Percentiles rank a stretch among this genome's conserved stretches.
Conservation (phyloP, 345 rosid genomes). For the Salix brachista region DNA sequence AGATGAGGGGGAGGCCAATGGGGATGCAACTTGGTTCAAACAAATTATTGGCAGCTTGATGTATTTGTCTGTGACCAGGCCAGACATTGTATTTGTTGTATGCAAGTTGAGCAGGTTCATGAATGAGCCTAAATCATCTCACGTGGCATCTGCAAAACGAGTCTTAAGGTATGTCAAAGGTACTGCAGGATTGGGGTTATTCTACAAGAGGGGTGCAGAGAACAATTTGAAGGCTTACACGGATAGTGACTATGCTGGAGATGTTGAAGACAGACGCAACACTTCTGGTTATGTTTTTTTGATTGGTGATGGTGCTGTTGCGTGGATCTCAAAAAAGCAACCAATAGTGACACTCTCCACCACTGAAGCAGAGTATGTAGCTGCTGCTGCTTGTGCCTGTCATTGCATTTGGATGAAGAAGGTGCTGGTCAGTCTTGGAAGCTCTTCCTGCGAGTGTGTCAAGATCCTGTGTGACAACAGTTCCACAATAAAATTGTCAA, state of each 20-base stretch:
- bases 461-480: neutral
- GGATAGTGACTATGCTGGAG: accelerated
- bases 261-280: neutral
- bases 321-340: neutral
- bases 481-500: neutral
- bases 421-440: neutral
- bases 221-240: too few species aligned
- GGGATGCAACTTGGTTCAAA: too few species aligned
- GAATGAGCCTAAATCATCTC: neutral
- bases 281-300: too few species aligned
- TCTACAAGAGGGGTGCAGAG: neutral
- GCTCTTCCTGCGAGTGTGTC: neutral
- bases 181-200: too few species aligned
- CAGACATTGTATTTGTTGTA: neutral
- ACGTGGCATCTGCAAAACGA: neutral
- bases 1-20: accelerated
- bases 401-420: neutral
- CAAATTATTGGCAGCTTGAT: neutral
- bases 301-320: neutral
- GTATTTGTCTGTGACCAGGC: neutral
- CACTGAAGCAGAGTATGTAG: neutral
- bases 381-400: neutral
- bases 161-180: neutral
- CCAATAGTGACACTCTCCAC: neutral
- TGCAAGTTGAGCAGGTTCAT: too few species aligned